Conservation (phyloP, 1,139 yeast species). For the Kurtzmaniella quercitrusa region DNA sequence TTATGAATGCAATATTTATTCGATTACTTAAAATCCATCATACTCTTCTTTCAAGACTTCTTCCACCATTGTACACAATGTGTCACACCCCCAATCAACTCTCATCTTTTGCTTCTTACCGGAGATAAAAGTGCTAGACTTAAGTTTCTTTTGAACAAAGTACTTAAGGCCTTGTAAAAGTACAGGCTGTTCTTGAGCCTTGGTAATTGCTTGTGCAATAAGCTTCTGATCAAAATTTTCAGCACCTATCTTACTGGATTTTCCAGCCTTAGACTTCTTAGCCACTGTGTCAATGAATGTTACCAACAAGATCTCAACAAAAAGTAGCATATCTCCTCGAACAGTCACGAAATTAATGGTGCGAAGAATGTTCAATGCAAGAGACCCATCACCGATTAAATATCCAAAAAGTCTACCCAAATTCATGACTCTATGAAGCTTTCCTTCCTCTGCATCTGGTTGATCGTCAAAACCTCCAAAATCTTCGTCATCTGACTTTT, state of each 20-base stretch:
- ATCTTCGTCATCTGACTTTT: slow-evolving; percentile 36
- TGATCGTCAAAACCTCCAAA: slow-evolving; percentile 32
- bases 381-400: slow-evolving; percentile 65
- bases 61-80: slow-evolving; percentile 51
- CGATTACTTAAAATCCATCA: slow-evolving; percentile 1
- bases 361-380: slow-evolving; percentile 70
- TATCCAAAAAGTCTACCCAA: slow-evolving; percentile 78
- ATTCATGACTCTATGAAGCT: slow-evolving; percentile 59
- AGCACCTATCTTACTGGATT: slow-evolving; percentile 27
- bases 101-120: slow-evolving; percentile 60
- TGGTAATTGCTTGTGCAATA: slow-evolving; percentile 51
- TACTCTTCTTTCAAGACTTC: slow-evolving; percentile 30
- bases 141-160: slow-evolving; percentile 55
- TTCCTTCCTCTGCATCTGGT: slow-evolving; percentile 34
- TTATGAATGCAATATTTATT: background rate
- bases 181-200: slow-evolving; percentile 60
- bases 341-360: slow-evolving; percentile 73
- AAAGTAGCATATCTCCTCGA: slow-evolving; percentile 60
- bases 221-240: slow-evolving; percentile 50
- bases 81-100: slow-evolving; percentile 67
- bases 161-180: slow-evolving; percentile 71
- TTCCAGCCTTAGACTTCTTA: slow-evolving; percentile 49
- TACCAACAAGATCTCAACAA: slow-evolving; percentile 69
- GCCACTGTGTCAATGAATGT: slow-evolving; percentile 65
- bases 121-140: slow-evolving; percentile 47